Conservation (phyloP, 495 filamentous ascomycete genomes). For the Friedmanniomyces simplex region DNA sequence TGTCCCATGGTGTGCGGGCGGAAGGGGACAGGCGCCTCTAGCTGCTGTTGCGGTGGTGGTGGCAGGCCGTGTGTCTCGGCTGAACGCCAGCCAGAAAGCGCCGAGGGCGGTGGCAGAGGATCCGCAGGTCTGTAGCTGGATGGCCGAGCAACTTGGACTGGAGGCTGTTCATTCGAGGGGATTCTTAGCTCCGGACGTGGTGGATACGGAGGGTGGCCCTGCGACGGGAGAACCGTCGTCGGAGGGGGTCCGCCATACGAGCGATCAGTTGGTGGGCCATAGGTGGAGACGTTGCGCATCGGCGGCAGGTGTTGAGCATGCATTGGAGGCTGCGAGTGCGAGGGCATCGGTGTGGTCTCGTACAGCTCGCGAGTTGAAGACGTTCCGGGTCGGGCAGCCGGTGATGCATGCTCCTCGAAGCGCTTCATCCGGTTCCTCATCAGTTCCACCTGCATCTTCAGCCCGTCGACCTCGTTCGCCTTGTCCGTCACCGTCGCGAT, state of each 20-base stretch:
- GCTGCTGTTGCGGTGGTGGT: constrained; percentile 16
- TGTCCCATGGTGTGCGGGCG: neutral
- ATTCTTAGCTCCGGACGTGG: neutral
- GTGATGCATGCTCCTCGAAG: constrained; percentile 25
- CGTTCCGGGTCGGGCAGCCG: neutral
- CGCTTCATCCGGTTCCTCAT: constrained; percentile 30
- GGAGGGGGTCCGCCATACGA: neutral
- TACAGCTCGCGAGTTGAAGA: constrained; percentile 6
- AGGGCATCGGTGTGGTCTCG: neutral
- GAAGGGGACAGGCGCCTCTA: neutral
- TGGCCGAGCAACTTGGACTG: neutral
- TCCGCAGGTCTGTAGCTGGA: neutral
- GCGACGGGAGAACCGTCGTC: neutral
- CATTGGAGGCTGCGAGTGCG: neutral
- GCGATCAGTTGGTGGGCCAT: neutral
- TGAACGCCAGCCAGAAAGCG: constrained; percentile 12
- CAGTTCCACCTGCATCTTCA: constrained; percentile 31
- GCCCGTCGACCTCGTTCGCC: constrained; percentile 30
- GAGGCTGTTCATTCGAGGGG: neutral
- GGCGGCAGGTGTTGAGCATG: neutral
- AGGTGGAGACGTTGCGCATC: neutral
- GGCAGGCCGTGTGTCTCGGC: constrained; percentile 6
- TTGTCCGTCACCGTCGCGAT: constrained; percentile 21
- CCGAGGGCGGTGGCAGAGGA: constrained; percentile 16
- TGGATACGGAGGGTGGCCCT: neutral